These are phyloP conservation scores for Tetrapyrgos nigripes DNA, from an alignment of 1,284 basidiomycete species.

Conservation along the genomic window DNA sequence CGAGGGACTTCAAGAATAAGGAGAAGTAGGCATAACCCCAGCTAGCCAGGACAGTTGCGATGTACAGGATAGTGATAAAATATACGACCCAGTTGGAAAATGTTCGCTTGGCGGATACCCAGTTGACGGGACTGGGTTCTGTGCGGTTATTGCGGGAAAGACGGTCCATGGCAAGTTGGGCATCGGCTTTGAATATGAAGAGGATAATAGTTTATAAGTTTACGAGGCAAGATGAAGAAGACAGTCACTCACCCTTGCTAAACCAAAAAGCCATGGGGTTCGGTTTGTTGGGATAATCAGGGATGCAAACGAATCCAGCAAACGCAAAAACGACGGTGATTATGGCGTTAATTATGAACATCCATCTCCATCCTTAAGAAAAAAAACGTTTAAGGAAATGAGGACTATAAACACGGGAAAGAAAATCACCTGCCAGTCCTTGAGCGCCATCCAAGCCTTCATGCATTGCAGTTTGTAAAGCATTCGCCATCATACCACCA, in stretches of 20 bases:
- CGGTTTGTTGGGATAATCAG: slow-evolving; percentile 9
- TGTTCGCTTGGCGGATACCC: slow-evolving; percentile 11
- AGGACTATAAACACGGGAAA: slow-evolving; percentile 14
- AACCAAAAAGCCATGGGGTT: slow-evolving; percentile 19
- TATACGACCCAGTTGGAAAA: slow-evolving; percentile 20
- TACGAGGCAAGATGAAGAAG: neutral
- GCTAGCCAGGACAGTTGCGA: slow-evolving; percentile 18
- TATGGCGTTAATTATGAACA: slow-evolving; percentile 18
- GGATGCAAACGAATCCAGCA: slow-evolving; percentile 11
- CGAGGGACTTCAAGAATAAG: slow-evolving; percentile 18
- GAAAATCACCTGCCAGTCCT: slow-evolving; percentile 10
- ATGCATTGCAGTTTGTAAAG: slow-evolving; percentile 14
- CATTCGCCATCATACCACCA: slow-evolving; percentile 13
- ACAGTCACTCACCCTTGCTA: neutral
- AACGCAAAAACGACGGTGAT: slow-evolving; percentile 10
- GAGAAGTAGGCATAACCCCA: slow-evolving; percentile 22
- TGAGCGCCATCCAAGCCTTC: slow-evolving; percentile 10
- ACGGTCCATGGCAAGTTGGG: slow-evolving; percentile 20
- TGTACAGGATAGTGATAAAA: slow-evolving; percentile 19
- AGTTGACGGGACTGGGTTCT: slow-evolving; percentile 15
- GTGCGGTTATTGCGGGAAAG: slow-evolving; percentile 16
- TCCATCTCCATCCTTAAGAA: slow-evolving; percentile 12
- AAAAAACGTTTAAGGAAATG: slow-evolving; percentile 9
- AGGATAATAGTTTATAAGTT: neutral
- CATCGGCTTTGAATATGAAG: neutral